Conservation (phyloP, 1,284 basidiomycete genomes). For the Ganoderma sp. region DNA sequence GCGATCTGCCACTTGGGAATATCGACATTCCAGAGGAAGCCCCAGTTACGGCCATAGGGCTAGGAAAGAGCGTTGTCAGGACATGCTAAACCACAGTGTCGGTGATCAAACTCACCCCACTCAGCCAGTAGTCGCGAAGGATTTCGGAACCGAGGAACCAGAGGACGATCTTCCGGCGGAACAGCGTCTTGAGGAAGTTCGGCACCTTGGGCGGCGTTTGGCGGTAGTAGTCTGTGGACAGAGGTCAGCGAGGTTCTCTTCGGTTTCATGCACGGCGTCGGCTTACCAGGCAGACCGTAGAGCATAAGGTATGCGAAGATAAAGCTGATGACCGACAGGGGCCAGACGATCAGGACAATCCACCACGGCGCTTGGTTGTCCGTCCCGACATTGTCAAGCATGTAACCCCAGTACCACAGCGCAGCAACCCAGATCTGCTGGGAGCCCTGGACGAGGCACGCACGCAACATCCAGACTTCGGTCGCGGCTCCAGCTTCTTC, state of each 20-base stretch:
- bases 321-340: slow-evolving; percentile 75
- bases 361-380: slow-evolving; percentile 74
- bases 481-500: slow-evolving; percentile 94
- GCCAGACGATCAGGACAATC: slow-evolving; percentile 86
- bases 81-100: not conserved
- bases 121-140: slow-evolving; percentile 91
- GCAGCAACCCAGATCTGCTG: slow-evolving; percentile 94
- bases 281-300: slow-evolving; percentile 81
- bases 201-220: slow-evolving; percentile 93
- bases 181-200: slow-evolving; percentile 86
- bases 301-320: slow-evolving; percentile 83
- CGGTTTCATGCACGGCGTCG: not conserved
- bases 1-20: slow-evolving; percentile 85
- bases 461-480: slow-evolving; percentile 89
- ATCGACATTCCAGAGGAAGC: slow-evolving; percentile 87
- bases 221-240: slow-evolving; percentile 72
- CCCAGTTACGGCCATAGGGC: slow-evolving; percentile 92
- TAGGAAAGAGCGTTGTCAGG: slow-evolving; percentile 38
- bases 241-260: slow-evolving; percentile 11
- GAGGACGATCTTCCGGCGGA: slow-evolving; percentile 87
- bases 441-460: slow-evolving; percentile 90
- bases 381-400: slow-evolving; percentile 62
- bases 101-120: slow-evolving; percentile 63
- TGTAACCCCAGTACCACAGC: slow-evolving; percentile 93
- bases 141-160: slow-evolving; percentile 94